Evolutionary conservation across 2,329 filamentous ascomycete species (phyloP).

Genomic region (Tetracladium maxilliforme): DNA sequence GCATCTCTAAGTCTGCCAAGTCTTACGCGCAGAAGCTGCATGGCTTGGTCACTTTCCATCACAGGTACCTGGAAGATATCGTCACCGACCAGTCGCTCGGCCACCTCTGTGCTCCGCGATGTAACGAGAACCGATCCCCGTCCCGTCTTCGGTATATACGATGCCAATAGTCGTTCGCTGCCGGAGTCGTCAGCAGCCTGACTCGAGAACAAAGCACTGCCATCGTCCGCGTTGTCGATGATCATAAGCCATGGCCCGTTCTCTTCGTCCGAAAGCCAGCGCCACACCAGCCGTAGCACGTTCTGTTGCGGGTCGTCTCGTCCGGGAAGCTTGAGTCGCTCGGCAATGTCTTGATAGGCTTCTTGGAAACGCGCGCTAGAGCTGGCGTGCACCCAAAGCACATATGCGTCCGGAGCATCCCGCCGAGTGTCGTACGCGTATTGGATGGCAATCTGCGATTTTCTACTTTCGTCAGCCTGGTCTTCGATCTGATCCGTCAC

Average conservation of each 20-base stretch:
- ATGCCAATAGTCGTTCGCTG: too few relatives aligned
- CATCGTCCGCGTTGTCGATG: slow-evolving; percentile 21
- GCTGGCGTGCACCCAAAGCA: slow-evolving; percentile 9
- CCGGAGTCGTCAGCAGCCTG: too few relatives aligned
- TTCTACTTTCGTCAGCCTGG: too few relatives aligned
- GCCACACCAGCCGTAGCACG: slow-evolving; percentile 3
- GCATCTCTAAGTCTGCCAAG: too few relatives aligned
- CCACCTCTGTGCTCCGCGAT: slow-evolving; percentile 3
- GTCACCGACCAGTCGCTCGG: too few relatives aligned
- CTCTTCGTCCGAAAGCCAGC: slow-evolving; percentile 5
- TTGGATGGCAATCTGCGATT: slow-evolving; percentile 8
- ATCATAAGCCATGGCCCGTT: slow-evolving; percentile 17
- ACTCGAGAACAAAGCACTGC: slow-evolving; percentile 4
- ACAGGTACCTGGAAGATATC: too few relatives aligned
- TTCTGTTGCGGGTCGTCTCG: slow-evolving; percentile 3
- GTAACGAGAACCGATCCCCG: slow-evolving; percentile 3
- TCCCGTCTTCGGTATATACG: too few relatives aligned
- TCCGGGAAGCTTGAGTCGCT: slow-evolving; percentile 4
- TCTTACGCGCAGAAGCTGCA: too few relatives aligned
- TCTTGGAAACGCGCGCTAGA: slow-evolving; percentile 3
- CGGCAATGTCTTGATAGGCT: slow-evolving; percentile 8
- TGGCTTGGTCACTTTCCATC: too few relatives aligned
- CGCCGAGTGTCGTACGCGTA: slow-evolving; percentile 6
- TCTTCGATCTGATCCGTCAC: too few relatives aligned
- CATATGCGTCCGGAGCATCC: slow-evolving; percentile 2